Percentiles rank a stretch among this genome's conserved stretches.
These are phyloP conservation scores for Schrenkiella parvula DNA, from an alignment of 345 rosid species.

Conservation along the genomic window DNA sequence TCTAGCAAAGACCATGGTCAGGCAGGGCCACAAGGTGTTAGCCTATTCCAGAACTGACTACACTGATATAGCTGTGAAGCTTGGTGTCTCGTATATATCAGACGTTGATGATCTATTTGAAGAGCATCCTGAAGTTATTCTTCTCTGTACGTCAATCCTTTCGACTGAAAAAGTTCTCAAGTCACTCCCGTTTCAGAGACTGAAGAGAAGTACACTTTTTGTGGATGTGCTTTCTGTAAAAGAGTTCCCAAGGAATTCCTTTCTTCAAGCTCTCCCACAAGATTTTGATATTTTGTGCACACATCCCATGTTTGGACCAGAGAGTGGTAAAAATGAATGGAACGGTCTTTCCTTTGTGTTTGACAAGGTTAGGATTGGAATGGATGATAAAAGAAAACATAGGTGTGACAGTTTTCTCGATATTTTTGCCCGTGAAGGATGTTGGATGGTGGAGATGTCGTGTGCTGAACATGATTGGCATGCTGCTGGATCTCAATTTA, in stretches of 20 bases:
- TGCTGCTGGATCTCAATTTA: slow-evolving; percentile 86
- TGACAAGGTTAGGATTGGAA: slow-evolving; percentile 69
- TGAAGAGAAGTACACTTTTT: slow-evolving; percentile 75
- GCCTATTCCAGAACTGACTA: slow-evolving; percentile 74
- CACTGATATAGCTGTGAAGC: slow-evolving; percentile 44
- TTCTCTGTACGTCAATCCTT: slow-evolving; percentile 72
- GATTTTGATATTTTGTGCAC: slow-evolving; percentile 75
- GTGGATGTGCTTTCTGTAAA: slow-evolving; percentile 91
- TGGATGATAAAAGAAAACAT: slow-evolving; percentile 38
- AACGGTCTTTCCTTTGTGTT: slow-evolving; percentile 56
- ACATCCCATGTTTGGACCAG: slow-evolving; percentile 88
- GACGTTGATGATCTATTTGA: slow-evolving; percentile 69
- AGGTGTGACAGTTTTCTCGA: slow-evolving; percentile 60
- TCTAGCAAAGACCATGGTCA: slow-evolving; percentile 52
- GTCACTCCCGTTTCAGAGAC: slow-evolving; percentile 67
- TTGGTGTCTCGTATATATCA: slow-evolving; percentile 57
- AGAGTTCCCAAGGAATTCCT: slow-evolving; percentile 62
- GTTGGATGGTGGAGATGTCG: slow-evolving; percentile 82
- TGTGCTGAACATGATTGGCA: slow-evolving; percentile 82
- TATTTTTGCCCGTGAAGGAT: slow-evolving; percentile 66
- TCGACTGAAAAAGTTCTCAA: slow-evolving; percentile 67
- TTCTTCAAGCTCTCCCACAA: slow-evolving; percentile 49
- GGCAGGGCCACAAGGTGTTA: slow-evolving; percentile 63
- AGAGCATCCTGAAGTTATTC: slow-evolving; percentile 77
- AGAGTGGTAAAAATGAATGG: slow-evolving; percentile 86